Conservation (phyloP, 2,329 filamentous ascomycete species). For the Nigrospora sphaerica region DNA sequence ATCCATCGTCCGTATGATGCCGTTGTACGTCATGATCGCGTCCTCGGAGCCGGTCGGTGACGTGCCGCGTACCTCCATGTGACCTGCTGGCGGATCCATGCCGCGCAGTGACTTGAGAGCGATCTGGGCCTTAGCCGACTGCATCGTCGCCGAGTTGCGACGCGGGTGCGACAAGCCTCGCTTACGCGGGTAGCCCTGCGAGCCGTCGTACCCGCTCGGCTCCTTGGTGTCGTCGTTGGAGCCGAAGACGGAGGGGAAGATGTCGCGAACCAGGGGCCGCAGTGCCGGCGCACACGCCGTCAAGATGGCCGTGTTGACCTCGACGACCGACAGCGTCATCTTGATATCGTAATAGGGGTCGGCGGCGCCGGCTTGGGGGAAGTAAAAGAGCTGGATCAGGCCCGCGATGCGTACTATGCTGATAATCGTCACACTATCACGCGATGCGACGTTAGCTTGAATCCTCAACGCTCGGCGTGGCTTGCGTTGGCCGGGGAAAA, state of each 20-base stretch:
- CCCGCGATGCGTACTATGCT: neutral
- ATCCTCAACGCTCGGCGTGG: no score
- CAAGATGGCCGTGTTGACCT: constrained; percentile 1
- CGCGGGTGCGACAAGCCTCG: neutral
- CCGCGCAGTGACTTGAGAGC: constrained; percentile 5
- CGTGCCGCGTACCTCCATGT: constrained; percentile 23
- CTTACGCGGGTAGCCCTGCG: neutral
- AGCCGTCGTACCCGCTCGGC: neutral
- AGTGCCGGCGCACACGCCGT: constrained; percentile 1
- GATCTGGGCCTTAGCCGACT: neutral
- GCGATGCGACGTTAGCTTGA: neutral
- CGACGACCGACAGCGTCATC: constrained; percentile 3
- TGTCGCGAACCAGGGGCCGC: neutral
- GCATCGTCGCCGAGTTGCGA: no score
- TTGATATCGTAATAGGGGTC: constrained; percentile 4
- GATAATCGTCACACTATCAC: neutral
- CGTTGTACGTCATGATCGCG: constrained; percentile 31
- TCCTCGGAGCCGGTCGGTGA: constrained; percentile 27
- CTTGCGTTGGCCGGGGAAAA: neutral
- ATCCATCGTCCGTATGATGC: constrained; percentile 29
- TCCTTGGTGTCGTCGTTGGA: constrained; percentile 2
- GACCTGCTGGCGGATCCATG: neutral
- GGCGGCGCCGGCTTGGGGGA: neutral
- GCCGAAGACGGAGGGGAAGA: constrained; percentile 4
- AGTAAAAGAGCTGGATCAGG: constrained; percentile 2